Evolutionary conservation across 257 asterid species (phyloP), one percentile per base, ranked within the genome.

Genomic region (Solanum corneliomulleri): DNA sequence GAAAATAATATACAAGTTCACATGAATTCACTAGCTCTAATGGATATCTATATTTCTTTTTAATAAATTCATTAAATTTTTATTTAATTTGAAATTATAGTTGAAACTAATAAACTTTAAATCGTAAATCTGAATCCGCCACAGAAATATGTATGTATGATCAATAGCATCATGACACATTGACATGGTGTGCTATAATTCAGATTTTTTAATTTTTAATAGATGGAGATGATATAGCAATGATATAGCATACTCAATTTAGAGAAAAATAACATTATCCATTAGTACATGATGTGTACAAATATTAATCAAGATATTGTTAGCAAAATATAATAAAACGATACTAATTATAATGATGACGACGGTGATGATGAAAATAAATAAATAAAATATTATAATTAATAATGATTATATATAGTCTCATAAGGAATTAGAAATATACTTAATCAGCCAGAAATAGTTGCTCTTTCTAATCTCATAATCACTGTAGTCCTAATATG

Each of bases 81-180:
- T 62, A 23, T 23, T 62, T 62, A 23, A n/a, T 7, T 62, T 23
- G 14, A 62, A 62, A 62, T 62, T 62, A 62, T 10, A 23, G 0
- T 23, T 5, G 1, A 21, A 62, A 0, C 7, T 11, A 2, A 13
- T 23, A 62, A 62, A 62, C 7, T 62, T 62, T 2, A 62, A n/a
- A 23, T 62, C 3, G 2, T 39, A 0, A 7, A 39, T 39, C 0
- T 2, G 1, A 62, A 1, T 58, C 15, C 3, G 3, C 3, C 15
- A n/a, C 13, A 2, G 1, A 25, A 15, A 25, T 18, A 20, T n/a
- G n/a, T 21, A n/a, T 39, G 11, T 1, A 41, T 74, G 8, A 33
- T 72, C 58, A 42, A 13, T 76, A 42, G 37, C 60, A 77, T 14
- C 41, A 72, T 27, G 66, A 27, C 41, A 27, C 11, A 14, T 23